Percentiles rank a stretch among this genome's conserved stretches.
These are phyloP conservation scores for Moringa oleifera DNA, from an alignment of 345 rosid genomes.

Conservation along the genomic window DNA sequence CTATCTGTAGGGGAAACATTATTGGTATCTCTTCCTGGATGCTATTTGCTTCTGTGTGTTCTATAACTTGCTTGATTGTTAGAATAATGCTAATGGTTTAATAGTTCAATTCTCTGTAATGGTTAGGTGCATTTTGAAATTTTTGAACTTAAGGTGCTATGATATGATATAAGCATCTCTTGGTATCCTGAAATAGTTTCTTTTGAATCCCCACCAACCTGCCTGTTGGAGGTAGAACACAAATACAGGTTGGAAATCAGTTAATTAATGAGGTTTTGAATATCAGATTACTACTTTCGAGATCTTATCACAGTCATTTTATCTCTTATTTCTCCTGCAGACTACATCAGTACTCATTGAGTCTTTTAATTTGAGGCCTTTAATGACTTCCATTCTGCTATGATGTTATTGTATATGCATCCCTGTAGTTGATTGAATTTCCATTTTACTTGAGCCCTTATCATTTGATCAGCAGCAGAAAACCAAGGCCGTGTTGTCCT, in stretches of 20 bases:
- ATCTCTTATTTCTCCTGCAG: neutral
- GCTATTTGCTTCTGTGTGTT: neutral
- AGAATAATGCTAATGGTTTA: neutral
- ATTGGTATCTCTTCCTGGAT: conserved; percentile 35
- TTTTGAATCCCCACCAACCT: neutral
- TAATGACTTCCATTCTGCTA: no score
- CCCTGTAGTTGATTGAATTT: no score
- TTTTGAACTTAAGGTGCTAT: neutral
- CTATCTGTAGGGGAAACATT: conserved; percentile 63
- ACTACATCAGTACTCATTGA: no score
- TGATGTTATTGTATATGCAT: no score
- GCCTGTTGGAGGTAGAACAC: neutral
- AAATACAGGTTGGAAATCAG: no score
- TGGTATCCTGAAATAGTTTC: neutral
- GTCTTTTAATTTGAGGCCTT: no score
- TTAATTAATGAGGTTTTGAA: neutral
- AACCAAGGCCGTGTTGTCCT: neutral
- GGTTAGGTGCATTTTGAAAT: no score
- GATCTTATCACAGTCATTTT: neutral
- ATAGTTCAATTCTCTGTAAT: no score
- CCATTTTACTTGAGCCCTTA: no score
- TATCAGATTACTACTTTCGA: neutral
- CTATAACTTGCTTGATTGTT: neutral
- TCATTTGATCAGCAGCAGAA: no score
- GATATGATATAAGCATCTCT: neutral